phyloP scores from a whole-genome alignment of 2,329 filamentous ascomycete genomes.

The Aureobasidium sp. region DNA sequence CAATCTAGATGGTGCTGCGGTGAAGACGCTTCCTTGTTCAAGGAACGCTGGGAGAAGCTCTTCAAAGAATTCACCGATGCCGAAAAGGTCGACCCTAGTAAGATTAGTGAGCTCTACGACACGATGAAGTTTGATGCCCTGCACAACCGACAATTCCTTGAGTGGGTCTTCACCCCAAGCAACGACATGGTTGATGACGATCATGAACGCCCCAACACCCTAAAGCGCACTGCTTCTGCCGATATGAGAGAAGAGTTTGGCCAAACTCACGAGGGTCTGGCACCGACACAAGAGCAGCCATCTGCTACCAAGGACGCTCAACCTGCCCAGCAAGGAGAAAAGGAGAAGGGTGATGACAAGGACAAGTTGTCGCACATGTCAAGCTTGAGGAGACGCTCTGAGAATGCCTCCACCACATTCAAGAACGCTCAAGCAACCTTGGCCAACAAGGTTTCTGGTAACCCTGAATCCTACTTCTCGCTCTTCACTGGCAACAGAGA shows the following conservation, averaged over 20 bases:
- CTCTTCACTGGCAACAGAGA: slow-evolving; percentile 59
- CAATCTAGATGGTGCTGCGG: slow-evolving; percentile 94
- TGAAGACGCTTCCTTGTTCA: slow-evolving; percentile 89
- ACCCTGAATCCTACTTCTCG: slow-evolving; percentile 69
- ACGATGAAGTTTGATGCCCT: slow-evolving; percentile 99
- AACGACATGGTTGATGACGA: slow-evolving; percentile 65
- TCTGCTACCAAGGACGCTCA: slow-evolving; percentile 14
- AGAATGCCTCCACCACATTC: slow-evolving; percentile 25
- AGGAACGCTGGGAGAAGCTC: slow-evolving; percentile 95
- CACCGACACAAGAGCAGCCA: slow-evolving; percentile 14
- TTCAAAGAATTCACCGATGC: slow-evolving; percentile 94
- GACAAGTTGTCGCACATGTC: slow-evolving; percentile 28
- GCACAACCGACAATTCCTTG: slow-evolving; percentile 91
- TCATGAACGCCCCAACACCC: slow-evolving; percentile 14
- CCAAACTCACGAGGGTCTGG: slow-evolving; percentile 22
- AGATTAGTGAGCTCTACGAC: slow-evolving; percentile 96
- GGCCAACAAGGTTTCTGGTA: slow-evolving; percentile 11
- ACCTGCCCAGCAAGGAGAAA: background rate
- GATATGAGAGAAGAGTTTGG: slow-evolving; percentile 23
- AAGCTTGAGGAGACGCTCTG: slow-evolving; percentile 45
- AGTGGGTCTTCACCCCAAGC: slow-evolving; percentile 93
- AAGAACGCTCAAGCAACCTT: slow-evolving; percentile 14
- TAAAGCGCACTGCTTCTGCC: slow-evolving; percentile 25
- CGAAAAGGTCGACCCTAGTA: slow-evolving; percentile 97
- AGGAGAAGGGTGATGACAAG: slow-evolving; percentile 4